A percentile compares a stretch with the other conserved stretches of the same genome.
phyloP scores from a whole-genome alignment of 495 filamentous ascomycete species.

The Tuber microsphaerosporum region DNA sequence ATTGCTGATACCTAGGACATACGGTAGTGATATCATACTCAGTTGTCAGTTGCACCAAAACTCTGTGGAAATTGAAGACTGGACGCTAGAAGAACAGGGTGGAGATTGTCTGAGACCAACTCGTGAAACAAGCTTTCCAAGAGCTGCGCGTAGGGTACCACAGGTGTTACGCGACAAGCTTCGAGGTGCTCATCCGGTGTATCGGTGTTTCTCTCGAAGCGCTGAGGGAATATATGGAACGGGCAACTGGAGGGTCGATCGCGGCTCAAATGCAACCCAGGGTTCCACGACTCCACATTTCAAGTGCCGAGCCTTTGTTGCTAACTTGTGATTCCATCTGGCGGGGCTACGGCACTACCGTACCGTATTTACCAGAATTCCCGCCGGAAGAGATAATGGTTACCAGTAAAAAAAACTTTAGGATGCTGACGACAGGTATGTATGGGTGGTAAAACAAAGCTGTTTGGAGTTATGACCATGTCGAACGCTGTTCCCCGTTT shows the following conservation, averaged over 20 bases:
- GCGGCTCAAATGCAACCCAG: background rate
- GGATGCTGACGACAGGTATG: background rate
- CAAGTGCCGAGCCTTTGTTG: background rate
- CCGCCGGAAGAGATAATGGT: background rate
- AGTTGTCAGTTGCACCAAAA: background rate
- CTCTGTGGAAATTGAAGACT: background rate
- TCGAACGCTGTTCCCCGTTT: background rate
- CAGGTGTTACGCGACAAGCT: background rate
- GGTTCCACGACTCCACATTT: background rate
- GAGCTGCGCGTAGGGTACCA: background rate
- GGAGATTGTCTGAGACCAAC: background rate
- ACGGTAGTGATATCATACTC: background rate
- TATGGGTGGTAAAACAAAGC: background rate
- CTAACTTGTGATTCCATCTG: background rate
- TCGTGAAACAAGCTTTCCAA: slow-evolving; percentile 5
- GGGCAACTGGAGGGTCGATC: background rate
- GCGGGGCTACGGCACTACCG: background rate
- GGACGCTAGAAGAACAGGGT: background rate
- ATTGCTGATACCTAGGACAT: background rate
- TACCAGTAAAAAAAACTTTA: background rate
- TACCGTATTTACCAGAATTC: background rate
- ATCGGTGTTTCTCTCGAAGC: background rate
- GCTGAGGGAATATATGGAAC: background rate
- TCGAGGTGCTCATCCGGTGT: background rate
- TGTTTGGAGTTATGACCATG: too few relatives aligned